Percentiles rank a stretch among this genome's conserved stretches.
Conservation (phyloP, 345 rosid genomes). For the Lenwebbia sp. region DNA sequence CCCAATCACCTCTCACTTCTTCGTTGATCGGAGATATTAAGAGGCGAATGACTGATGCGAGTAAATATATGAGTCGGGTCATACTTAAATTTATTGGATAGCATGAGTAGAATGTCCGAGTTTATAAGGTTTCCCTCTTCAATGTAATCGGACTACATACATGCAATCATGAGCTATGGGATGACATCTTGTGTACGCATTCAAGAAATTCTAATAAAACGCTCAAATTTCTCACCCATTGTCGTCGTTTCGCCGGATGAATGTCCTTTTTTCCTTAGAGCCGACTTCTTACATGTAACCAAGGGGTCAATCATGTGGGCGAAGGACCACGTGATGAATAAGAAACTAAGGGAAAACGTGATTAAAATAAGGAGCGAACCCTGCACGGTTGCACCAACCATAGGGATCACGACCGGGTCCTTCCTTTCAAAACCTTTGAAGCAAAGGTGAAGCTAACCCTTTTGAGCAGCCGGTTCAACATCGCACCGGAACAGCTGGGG, state of each 20-base stretch:
- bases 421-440: neutral
- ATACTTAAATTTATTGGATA: too few relatives aligned
- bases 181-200: neutral
- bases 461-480: neutral
- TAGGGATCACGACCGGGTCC: neutral
- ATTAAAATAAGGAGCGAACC: neutral
- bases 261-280: neutral
- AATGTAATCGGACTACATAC: too few relatives aligned
- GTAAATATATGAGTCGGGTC: too few relatives aligned
- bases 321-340: neutral
- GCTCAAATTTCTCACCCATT: neutral
- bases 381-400: neutral
- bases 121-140: too few relatives aligned
- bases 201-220: neutral
- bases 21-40: too few relatives aligned
- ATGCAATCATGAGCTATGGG: neutral
- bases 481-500: neutral
- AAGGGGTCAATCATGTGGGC: neutral
- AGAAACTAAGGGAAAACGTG: neutral
- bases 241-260: neutral
- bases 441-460: neutral
- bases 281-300: neutral
- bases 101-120: too few relatives aligned
- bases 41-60: too few relatives aligned
- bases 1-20: too few relatives aligned